These are phyloP conservation scores for Pisolithus tinctorius DNA, from an alignment of 768 basidiomycete species.

Conservation along the genomic window DNA sequence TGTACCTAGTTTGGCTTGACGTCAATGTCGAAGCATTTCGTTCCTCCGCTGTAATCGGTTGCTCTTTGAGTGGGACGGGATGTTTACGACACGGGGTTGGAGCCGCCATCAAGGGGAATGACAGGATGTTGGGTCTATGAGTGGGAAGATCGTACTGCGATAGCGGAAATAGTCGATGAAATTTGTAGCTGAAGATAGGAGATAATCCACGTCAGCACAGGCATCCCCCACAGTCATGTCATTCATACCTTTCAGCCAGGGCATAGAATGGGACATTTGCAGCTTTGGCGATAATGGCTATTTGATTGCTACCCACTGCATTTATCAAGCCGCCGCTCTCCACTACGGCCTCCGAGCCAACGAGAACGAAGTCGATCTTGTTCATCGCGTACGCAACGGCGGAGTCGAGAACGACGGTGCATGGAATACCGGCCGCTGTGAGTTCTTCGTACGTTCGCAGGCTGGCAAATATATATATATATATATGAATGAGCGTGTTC, in stretches of 20 bases:
- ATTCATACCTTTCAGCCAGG: slow-evolving; percentile 73
- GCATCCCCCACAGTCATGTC: slow-evolving; percentile 15
- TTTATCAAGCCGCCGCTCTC: slow-evolving; percentile 93
- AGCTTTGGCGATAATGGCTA: slow-evolving; percentile 92
- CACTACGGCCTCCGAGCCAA: slow-evolving; percentile 96
- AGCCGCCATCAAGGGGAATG: slow-evolving; percentile 46
- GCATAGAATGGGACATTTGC: slow-evolving; percentile 96
- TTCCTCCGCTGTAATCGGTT: slow-evolving; percentile 2
- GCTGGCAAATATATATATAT: slow-evolving; percentile 33
- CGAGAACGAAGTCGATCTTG: slow-evolving; percentile 89
- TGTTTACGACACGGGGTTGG: slow-evolving; percentile 4
- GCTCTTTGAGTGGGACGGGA: slow-evolving; percentile 1
- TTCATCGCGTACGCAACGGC: slow-evolving; percentile 98
- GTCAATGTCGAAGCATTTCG: slow-evolving; percentile 1
- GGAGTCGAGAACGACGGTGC: slow-evolving; percentile 91
- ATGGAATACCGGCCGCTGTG: slow-evolving; percentile 86
- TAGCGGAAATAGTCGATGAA: slow-evolving; percentile 91
- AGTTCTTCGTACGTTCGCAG: slow-evolving; percentile 87
- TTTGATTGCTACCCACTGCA: slow-evolving; percentile 92
- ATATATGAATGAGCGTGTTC: slow-evolving; percentile 7
- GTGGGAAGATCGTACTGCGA: slow-evolving; percentile 87
- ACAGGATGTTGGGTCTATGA: slow-evolving; percentile 67
- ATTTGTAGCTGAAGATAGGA: slow-evolving; percentile 73
- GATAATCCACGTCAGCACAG: slow-evolving; percentile 19
- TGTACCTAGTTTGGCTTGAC: slow-evolving; percentile 23